Evolutionary conservation across 1,139 yeast species (phyloP).

Genomic region (Yamadazyma conglobata): DNA sequence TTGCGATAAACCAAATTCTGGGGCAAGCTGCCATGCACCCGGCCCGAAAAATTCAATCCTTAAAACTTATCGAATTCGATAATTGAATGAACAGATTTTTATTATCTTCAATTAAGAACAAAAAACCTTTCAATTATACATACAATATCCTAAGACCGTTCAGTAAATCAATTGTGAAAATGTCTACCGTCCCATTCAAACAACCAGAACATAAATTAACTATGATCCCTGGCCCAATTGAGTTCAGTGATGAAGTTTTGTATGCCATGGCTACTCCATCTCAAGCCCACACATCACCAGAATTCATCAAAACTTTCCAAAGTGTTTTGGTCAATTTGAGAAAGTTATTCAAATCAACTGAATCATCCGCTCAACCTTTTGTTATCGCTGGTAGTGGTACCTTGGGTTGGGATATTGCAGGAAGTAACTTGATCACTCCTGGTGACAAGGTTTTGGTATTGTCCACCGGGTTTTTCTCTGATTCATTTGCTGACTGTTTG

Average conservation of each 20-base stretch:
- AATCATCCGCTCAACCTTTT: slow-evolving; percentile 66
- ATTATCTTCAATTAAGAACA: not conserved
- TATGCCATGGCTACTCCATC: slow-evolving; percentile 83
- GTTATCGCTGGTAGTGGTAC: slow-evolving; percentile 92
- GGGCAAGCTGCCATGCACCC: too few species aligned
- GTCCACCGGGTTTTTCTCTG: slow-evolving; percentile 92
- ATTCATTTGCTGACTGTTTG: slow-evolving; percentile 78
- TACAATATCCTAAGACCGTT: not conserved
- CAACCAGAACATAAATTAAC: slow-evolving; percentile 55
- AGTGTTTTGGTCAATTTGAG: slow-evolving; percentile 65
- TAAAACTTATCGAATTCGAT: not conserved
- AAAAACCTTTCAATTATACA: not conserved
- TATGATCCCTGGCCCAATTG: slow-evolving; percentile 93
- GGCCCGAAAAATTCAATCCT: too few species aligned
- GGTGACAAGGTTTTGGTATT: slow-evolving; percentile 74
- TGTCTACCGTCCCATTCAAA: slow-evolving; percentile 32
- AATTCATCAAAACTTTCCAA: slow-evolving; percentile 74
- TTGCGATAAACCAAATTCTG: slow-evolving; percentile 4
- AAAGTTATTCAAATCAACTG: slow-evolving; percentile 67
- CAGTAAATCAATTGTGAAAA: slow-evolving; percentile 9
- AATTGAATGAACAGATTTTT: slow-evolving; percentile 8
- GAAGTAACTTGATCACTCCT: slow-evolving; percentile 66
- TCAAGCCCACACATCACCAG: slow-evolving; percentile 88
- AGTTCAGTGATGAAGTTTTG: slow-evolving; percentile 77
- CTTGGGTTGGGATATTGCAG: slow-evolving; percentile 91